phyloP scores from a whole-genome alignment of 441 rosid genomes.

The Metrosideros polymorpha region DNA sequence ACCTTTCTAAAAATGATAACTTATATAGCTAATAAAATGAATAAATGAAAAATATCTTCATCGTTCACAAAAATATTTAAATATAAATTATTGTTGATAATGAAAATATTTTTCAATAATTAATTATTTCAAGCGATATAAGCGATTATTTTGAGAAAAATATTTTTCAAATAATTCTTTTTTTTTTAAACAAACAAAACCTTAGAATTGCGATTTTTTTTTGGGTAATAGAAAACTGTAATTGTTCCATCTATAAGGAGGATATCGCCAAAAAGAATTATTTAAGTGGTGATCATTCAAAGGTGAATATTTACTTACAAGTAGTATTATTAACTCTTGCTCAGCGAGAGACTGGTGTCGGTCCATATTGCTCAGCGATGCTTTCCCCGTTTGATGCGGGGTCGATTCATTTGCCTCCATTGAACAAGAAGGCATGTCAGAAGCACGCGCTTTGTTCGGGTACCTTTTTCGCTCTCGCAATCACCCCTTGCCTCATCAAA shows the following conservation, averaged over 20 bases:
- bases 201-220: not conserved
- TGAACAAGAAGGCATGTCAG: not conserved
- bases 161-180: not conserved
- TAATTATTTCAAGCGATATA: not conserved
- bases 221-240: not conserved
- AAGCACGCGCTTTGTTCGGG: not conserved
- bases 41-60: not conserved
- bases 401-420: not conserved
- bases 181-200: fast-evolving
- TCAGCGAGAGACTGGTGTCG: too few relatives aligned
- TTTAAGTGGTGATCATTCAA: not conserved
- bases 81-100: fast-evolving
- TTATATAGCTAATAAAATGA: not conserved
- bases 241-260: not conserved
- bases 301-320: not conserved
- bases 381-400: not conserved
- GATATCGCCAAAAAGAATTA: not conserved
- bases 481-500: not conserved
- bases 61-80: not conserved
- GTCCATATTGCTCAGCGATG: not conserved
- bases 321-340: not conserved
- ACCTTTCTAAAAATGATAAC: fast-evolving
- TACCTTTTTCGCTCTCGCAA: not conserved
- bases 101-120: fast-evolving
- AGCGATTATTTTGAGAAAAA: not conserved